Conservation (phyloP, 1,139 yeast species). For the Diutina catenulata region DNA sequence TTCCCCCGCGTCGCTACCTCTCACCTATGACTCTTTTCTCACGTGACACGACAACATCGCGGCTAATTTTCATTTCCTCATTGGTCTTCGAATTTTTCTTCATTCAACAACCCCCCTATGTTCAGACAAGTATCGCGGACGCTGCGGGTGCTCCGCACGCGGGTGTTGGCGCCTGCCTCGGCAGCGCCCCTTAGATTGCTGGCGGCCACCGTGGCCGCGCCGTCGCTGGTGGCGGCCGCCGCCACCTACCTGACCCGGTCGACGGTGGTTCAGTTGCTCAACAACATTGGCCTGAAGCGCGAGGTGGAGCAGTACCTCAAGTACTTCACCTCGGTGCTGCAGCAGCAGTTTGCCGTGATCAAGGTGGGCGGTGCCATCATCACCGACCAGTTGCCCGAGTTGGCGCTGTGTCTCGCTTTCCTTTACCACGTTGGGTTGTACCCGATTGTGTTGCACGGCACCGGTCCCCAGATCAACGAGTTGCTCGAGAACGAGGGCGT, state of each 20-base stretch:
- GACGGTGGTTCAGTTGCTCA: conserved; percentile 86
- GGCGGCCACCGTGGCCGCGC: conserved; percentile 5
- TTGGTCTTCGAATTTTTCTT: conserved; percentile 1
- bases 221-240: conserved; percentile 5
- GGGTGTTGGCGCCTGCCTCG: neutral
- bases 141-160: neutral
- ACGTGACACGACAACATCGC: conserved; percentile 3
- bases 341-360: conserved; percentile 95
- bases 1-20: too few species aligned
- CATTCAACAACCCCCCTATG: neutral
- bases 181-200: conserved; percentile 5
- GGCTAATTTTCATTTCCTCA: neutral
- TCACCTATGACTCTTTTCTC: too few species aligned
- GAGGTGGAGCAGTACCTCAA: conserved; percentile 96
- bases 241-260: conserved; percentile 58
- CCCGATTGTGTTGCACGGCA: conserved; percentile 94
- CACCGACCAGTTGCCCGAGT: conserved; percentile 83
- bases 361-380: conserved; percentile 99
- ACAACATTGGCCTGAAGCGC: conserved; percentile 92
- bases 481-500: conserved; percentile 88
- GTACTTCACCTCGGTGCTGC: conserved; percentile 89
- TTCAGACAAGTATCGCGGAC: neutral
- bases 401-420: conserved; percentile 92
- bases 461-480: conserved; percentile 97
- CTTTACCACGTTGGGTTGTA: conserved; percentile 94